Base-by-base conservation (phyloP, 2,329 filamentous ascomycete species). In the Camillea tinctor region DNA sequence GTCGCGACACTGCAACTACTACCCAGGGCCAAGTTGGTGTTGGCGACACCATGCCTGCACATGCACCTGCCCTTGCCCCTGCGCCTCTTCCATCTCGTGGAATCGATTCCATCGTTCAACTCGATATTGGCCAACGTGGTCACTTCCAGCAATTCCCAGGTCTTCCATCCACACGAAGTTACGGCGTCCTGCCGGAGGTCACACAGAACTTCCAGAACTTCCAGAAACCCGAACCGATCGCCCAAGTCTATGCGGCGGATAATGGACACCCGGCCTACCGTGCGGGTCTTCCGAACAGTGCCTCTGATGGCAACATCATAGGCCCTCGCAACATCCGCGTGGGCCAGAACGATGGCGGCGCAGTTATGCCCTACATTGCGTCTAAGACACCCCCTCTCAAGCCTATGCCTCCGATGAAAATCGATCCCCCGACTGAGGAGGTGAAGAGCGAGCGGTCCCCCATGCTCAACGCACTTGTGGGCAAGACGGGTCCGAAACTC, bases 391-490 rank as follows among this genome's bases (percentile, higher is more conserved):
- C n/a, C 36, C 17, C 3, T 2, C 36, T 15, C 36, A n/a, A n/a
- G 36, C 5, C 17, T 17, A 6, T 44, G 36, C 36, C 36, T 11
- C 36, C 36, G 7, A 11, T 44, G 17, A 36, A 49, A 13, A 21
- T 30, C 55, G 13, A 44, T 5, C 36, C 62, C 5, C 22, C 65
- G 1, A 57, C 68, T 2, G 61, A 65, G n/a, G 58, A 68, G 15
- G 62, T 69, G n/a, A 64, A 60, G 1, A 61, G 56, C 17, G 65
- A 68, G 50, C 73, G 74, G 19, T 83, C 81, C 0, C 55, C 64
- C 8, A 66, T 73, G 63, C 71, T 84, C 20, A 74, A 74, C 49
- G 61, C 58, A 0, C 64, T 84, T 19, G 77, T 74, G 1, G 64
- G 67, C 2, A 69, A 63, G 4, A 75, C 76, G 0, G 63, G 72